These are phyloP conservation scores for Croton setiger DNA, from an alignment of 441 rosid species.

Conservation along the genomic window DNA sequence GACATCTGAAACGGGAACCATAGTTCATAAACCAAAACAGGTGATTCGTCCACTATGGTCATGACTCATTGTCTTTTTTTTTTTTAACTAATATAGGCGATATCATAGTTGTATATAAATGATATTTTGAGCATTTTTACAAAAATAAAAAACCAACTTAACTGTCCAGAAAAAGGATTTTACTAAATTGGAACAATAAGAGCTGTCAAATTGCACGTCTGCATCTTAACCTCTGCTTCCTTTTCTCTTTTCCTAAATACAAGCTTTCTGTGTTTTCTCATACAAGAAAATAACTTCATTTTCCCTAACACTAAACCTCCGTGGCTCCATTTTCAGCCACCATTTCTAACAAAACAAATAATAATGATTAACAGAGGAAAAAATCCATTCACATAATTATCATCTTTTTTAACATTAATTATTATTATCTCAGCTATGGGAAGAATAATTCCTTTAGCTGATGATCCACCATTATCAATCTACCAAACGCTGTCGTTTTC, in stretches of 20 bases:
- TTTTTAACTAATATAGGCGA: too few species aligned
- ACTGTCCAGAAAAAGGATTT: slow-evolving; percentile 14
- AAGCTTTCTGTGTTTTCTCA: slow-evolving; percentile 23
- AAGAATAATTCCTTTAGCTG: slow-evolving; percentile 29
- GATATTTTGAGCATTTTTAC: neutral
- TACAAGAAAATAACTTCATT: neutral
- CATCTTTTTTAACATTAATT: neutral
- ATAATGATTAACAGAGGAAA: neutral
- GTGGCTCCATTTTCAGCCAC: slow-evolving; percentile 1
- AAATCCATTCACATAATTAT: neutral
- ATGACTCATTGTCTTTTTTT: too few species aligned
- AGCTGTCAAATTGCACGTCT: slow-evolving; percentile 2
- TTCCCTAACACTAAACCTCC: neutral
- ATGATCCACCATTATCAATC: neutral
- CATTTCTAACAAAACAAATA: neutral
- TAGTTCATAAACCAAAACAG: too few species aligned
- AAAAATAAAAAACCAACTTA: neutral
- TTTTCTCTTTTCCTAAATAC: slow-evolving; percentile 21
- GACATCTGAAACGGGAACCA: too few species aligned
- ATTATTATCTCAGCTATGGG: slow-evolving; percentile 24
- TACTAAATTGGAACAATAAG: slow-evolving; percentile 9
- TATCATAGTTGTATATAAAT: neutral
- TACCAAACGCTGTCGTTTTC: slow-evolving; percentile 21
- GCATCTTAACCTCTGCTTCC: slow-evolving; percentile 23
- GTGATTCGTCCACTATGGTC: too few species aligned